A percentile compares a stretch with the other conserved stretches of the same genome.
These are phyloP conservation scores for Backusella macrospora DNA, from an alignment of 192 early-diverging fungal species.

Conservation along the genomic window DNA sequence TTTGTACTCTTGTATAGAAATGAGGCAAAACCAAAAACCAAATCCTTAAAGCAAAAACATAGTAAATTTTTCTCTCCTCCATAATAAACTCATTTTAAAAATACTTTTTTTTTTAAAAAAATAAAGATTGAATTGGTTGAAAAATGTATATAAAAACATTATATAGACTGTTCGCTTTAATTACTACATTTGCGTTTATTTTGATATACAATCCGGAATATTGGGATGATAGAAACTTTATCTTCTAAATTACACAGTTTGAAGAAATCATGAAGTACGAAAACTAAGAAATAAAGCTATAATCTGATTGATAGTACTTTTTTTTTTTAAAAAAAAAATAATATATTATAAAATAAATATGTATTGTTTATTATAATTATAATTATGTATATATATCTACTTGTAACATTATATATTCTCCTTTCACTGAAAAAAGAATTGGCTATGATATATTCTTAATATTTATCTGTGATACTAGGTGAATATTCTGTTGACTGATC, in stretches of 20 bases:
- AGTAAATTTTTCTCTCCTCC: not conserved
- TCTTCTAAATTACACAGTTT: conserved; percentile 10
- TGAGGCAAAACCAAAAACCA: not conserved
- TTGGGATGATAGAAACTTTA: not conserved
- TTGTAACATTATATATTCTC: not conserved
- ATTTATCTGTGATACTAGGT: conserved; percentile 12
- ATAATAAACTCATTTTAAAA: too few species aligned
- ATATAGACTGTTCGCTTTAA: not conserved
- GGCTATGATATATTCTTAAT: not conserved
- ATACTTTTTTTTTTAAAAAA: too few species aligned
- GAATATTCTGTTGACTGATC: not conserved
- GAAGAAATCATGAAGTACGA: not conserved
- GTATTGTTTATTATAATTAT: not conserved
- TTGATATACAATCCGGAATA: not conserved
- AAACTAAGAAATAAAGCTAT: not conserved
- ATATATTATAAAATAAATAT: not conserved
- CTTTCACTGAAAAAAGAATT: not conserved
- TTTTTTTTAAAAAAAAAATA: not conserved
- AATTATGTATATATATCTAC: not conserved
- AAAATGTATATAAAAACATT: not conserved
- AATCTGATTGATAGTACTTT: not conserved
- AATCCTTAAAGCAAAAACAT: not conserved
- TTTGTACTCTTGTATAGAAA: not conserved
- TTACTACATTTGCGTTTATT: not conserved
- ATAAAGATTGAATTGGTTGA: too few species aligned